Evolutionary conservation across 2,329 filamentous ascomycete genomes (phyloP), one percentile per base, ranked within the genome.

Genomic region (Aspergillus awamori): DNA sequence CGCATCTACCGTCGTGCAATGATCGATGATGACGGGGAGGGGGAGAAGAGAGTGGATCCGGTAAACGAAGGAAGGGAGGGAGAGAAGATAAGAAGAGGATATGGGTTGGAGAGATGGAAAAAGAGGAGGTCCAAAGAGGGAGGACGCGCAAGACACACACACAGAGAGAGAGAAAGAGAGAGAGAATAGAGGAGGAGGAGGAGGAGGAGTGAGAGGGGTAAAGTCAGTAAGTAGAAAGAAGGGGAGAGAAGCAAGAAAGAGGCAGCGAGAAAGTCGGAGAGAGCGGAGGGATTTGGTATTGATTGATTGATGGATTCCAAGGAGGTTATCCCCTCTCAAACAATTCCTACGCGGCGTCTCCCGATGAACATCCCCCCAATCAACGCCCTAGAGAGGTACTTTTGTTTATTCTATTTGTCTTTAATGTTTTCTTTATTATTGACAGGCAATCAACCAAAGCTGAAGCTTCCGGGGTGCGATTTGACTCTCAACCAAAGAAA

Each of bases 1-100:
- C 65, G 71, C 67, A 75, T 69, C 68, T 62, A 51, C 53, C 26
- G 58, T 53, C 53, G 57, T 57, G 60, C 58, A 62, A 66, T 60
- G 63, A 67, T 61, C 62, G 61, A 65, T 62, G 57, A 64, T 59
- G 49, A 47, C 49, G 53, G 47, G 53, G 53, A 45, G 52, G 47
- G 28, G 28, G 28, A 30, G 28, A 36, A 36, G 33, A 13, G 33
- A 36, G 33, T 36, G 33, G 33, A 36, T 36, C 33, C 33, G 33
- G 33, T 5, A 36, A 53, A 55, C 20, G 48, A 60, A 59, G 33
- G 28, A 45, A 28, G 10, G 26, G 5, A 51, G 26, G 15, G 10
- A 10, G 47, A 69, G 54, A 61, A 68, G 57, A 65, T 57, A 57
- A 58, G 41, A 33, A 33, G 45, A 64, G 63, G 62, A 63, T 58